Evolutionary conservation across 441 rosid species (phyloP), one percentile per base, ranked within the genome.

Genomic region (Kokia cookei): DNA sequence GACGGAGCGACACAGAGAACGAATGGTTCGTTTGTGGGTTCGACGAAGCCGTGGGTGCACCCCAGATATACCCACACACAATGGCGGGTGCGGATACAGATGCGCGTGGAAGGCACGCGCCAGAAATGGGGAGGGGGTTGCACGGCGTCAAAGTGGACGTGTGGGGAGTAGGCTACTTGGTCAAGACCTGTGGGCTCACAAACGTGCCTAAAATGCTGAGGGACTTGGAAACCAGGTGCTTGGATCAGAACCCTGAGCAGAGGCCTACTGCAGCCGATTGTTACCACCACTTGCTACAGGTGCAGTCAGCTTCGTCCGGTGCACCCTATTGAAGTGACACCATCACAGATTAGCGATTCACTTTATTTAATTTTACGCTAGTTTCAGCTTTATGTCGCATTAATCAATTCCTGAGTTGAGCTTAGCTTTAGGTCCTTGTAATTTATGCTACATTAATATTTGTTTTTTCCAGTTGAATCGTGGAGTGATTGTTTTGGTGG

Each of bases 201-300:
- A 78, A 80, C 48, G 77, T 88, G 65, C 94, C 96, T 22, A 91
- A 93, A 76, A 82, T 91, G 88, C 82, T 95, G 51, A 84, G 88
- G 74, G 98, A 95, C 73, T 84, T 95, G 81, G 93, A 95, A 55
- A 86, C 79, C 51, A 87, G 90, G 85, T 95, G 99, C 80, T 55
- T 91, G 80, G 98, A 95, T 71, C 89, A 81, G 74, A 93, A 88
- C 84, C 98, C 97, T 12, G 99, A 95, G 84, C 89, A 81, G 72
- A 82, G 99, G 68, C 99, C 97, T 6, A 93, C 97, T 1, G 98
- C 97, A 37, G 98, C 98, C 59, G 98, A 95, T 84, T 95, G 99
- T 70, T 95, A 91, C 76, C 96, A 91, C 86, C 97, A 93, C 73
- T 80, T 95, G 75, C 80, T 90, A 65, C 96, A 93, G 86, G 82